Evolutionary conservation across 441 rosid species (phyloP), one percentile per base, ranked within the genome.

Genomic region (Brassica hybrid): DNA sequence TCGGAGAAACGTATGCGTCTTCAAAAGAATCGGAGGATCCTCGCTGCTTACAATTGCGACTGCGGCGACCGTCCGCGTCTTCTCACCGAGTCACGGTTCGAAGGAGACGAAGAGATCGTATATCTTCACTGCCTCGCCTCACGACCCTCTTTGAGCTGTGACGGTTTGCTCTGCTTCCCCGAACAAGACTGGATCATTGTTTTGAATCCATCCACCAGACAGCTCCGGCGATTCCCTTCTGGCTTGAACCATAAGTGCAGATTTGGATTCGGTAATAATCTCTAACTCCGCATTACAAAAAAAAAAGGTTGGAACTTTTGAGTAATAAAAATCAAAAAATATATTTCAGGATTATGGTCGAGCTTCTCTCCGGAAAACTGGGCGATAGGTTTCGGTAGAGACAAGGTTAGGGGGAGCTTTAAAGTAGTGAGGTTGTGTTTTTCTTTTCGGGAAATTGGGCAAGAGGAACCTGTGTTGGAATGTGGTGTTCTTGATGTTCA

Each of bases 161-260:
- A 54, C 17, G 73, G 73, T 69, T 69, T 69, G 73, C 18, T 69
- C 48, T 69, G 73, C 16, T 2, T 56, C 63, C 73, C 18, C 0
- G 17, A 2, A 3, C 50, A 3, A 7, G 73, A 54, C 8, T 69
- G 27, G 27, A 11, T 69, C 48, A 12, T 0, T 41, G 73, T 69
- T 30, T 25, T 69, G 9, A 69, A 69, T 43, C 73, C 73, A 2
- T 16, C 73, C 1, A 69, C 63, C 30, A 2, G 73, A 16, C 50
- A 69, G 36, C 17, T 54, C 41, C 48, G 62, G 6, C 10, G 73
- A 30, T 69, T 69, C 45, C 73, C 63, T 54, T 36, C 30, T 17
- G 54, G 54, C 54, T 48, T 48, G 54, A 48, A 48, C 54, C 54
- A 48, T 48, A 48, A 48, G 54, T 48, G 17, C 54, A 48, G 16